A percentile compares a stretch with the other conserved stretches of the same genome.
Evolutionary conservation across 1,139 yeast species (phyloP).

Genomic region (Eremothecium gossypii): DNA sequence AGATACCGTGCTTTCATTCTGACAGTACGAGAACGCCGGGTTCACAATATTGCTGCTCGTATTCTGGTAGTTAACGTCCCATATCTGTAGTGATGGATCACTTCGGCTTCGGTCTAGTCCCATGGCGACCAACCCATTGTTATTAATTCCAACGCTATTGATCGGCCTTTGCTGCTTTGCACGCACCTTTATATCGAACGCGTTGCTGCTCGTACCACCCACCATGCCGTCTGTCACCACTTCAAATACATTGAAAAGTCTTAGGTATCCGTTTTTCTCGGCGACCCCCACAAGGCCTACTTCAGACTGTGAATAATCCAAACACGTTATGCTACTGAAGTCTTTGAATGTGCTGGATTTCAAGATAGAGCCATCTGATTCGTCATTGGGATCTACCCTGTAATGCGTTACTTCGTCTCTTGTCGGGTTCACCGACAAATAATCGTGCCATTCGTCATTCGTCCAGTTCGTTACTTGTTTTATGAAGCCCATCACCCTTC

Average conservation of each 20-base stretch:
- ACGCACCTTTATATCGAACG: slow-evolving; percentile 32
- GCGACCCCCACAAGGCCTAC: slow-evolving; percentile 67
- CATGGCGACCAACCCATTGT: slow-evolving; percentile 57
- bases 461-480: slow-evolving; percentile 28
- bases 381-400: slow-evolving; percentile 28
- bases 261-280: slow-evolving; percentile 58
- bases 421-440: slow-evolving; percentile 31
- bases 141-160: slow-evolving; percentile 63
- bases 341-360: slow-evolving; percentile 50
- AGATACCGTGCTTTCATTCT: slow-evolving; percentile 68
- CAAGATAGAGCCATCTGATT: slow-evolving; percentile 36
- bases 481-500: slow-evolving; percentile 23
- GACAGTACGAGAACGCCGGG: slow-evolving; percentile 53
- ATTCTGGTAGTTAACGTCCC: slow-evolving; percentile 62
- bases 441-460: slow-evolving; percentile 23
- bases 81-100: slow-evolving; percentile 68
- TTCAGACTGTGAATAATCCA: slow-evolving; percentile 50
- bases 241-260: slow-evolving; percentile 49
- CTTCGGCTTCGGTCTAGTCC: slow-evolving; percentile 77
- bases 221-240: slow-evolving; percentile 6
- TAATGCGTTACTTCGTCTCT: slow-evolving; percentile 31
- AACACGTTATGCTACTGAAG: slow-evolving; percentile 63
- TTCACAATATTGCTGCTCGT: slow-evolving; percentile 34
- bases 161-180: slow-evolving; percentile 70
- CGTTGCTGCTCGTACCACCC: slow-evolving; percentile 6